Evolutionary conservation across 805 yeast genomes (phyloP), one percentile per base, ranked within the genome.

Genomic region (Clavispora vitiphila): DNA sequence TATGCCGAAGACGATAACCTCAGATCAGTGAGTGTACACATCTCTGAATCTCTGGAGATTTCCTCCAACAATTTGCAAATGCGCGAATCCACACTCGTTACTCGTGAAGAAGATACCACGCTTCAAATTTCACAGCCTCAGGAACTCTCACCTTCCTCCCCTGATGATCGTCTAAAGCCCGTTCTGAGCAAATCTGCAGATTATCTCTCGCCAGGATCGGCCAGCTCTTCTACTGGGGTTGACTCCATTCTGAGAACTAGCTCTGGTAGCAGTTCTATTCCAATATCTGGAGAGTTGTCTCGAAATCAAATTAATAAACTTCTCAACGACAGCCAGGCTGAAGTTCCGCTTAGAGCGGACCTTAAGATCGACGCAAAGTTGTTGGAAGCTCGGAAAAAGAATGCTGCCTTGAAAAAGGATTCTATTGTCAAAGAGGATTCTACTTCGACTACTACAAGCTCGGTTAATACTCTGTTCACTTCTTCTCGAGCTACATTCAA

Each of bases 261-360:
- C 20, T 29, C 32, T 3, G 32, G 32, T 4, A 29, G 32, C 12
- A 29, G 32, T 16, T 4, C 32, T 3, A 29, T 29, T 5, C 32
- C 32, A 12, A 15, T 29, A 15, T 16, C 10, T 15, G 32, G 32
- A 8, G 32, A 29, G 14, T 8, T 29, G 3, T 43, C 55, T 1
- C 49, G 47, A 5, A 39, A 30, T 1, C 51, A 51, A 30, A 43
- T 51, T 14, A 43, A 49, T 22, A 40, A 38, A 10, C 48, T 51
- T 14, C 42, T 51, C 14, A 21, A 42, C 1, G 55, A 51, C 24
- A 38, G 41, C 14, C 55, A 51, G 27, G 35, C 34, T n/a, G 53
- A 50, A 24, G 53, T 51, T 3, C 55, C 55, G 7, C 51, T 49
- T 1, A 39, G 55, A 24, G 51, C 53, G 2, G 55, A 51, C 32